Evolutionary conservation across 257 asterid species (phyloP).

Genomic region (Coffea eugenioides): DNA sequence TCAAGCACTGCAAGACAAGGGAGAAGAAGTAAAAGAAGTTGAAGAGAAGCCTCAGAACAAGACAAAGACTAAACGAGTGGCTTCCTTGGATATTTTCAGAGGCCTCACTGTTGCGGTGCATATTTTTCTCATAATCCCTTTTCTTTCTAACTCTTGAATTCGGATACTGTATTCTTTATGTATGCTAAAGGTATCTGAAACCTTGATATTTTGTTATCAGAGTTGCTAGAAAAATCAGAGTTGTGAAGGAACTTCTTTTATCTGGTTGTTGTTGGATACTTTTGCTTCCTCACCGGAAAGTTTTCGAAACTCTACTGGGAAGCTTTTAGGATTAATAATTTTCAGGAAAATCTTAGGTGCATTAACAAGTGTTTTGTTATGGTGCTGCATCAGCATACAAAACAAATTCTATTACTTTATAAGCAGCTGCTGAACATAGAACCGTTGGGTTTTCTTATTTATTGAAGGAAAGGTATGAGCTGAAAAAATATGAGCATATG

Average conservation of each 20-base stretch:
- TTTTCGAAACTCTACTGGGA: neutral
- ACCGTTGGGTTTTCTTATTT: neutral
- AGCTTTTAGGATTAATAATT: neutral
- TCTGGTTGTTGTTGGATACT: neutral
- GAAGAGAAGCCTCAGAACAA: conserved; percentile 9
- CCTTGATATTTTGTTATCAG: no score
- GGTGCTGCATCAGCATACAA: neutral
- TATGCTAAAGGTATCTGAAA: neutral
- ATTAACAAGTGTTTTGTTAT: neutral
- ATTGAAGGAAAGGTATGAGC: no score
- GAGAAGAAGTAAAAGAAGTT: neutral
- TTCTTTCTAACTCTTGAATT: neutral
- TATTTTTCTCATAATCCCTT: neutral
- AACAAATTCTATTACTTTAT: neutral
- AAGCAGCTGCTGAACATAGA: neutral
- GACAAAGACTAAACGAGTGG: conserved; percentile 48
- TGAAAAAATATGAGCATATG: no score
- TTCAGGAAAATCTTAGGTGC: neutral
- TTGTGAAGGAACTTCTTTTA: neutral
- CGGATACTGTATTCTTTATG: neutral
- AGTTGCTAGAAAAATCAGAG: neutral
- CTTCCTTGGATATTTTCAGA: conserved; percentile 75
- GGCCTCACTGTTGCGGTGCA: conserved; percentile 75
- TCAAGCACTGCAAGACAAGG: conserved; percentile 11
- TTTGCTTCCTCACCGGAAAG: neutral